Conservation (phyloP, 495 filamentous ascomycete species). For the Penicillium verhagenii region DNA sequence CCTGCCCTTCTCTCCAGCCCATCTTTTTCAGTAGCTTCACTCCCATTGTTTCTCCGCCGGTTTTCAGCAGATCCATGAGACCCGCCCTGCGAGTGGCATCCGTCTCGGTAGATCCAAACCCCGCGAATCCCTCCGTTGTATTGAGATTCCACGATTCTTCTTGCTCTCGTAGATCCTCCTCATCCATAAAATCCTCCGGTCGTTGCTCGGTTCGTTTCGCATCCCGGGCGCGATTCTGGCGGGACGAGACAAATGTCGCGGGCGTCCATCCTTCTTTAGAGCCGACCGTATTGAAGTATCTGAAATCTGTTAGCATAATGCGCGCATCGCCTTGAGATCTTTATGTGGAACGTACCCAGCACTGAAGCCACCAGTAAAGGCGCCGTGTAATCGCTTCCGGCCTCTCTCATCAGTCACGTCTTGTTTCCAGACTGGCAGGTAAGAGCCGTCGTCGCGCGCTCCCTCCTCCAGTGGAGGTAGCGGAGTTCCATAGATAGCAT, state of each 20-base stretch:
- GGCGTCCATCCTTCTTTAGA: constrained; percentile 98
- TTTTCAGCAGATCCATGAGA: constrained; percentile 73
- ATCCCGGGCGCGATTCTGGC: constrained; percentile 73
- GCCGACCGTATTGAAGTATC: constrained; percentile 96
- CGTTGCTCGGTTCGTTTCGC: constrained; percentile 56
- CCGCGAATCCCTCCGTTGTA: constrained; percentile 69
- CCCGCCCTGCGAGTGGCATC: constrained; percentile 53
- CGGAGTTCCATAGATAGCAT: constrained; percentile 80
- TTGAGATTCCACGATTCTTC: constrained; percentile 73
- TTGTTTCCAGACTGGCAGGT: constrained; percentile 94
- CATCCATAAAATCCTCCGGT: constrained; percentile 96
- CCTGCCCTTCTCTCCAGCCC: constrained; percentile 95
- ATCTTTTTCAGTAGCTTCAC: constrained; percentile 84
- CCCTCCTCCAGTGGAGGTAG: constrained; percentile 78
- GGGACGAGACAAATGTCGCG: constrained; percentile 86
- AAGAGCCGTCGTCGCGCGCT: constrained; percentile 87
- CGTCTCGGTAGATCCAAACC: constrained; percentile 67
- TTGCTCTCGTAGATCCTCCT: constrained; percentile 88
- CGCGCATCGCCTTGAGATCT: background rate
- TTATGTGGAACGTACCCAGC: constrained; percentile 70
- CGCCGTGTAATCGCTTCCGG: constrained; percentile 87
- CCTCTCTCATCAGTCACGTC: constrained; percentile 93
- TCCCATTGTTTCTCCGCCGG: constrained; percentile 83
- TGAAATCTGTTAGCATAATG: constrained; percentile 30
- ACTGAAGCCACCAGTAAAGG: constrained; percentile 95